Evolutionary conservation across 2,329 filamentous ascomycete species (phyloP).

Genomic region (Cercospora sojina): DNA sequence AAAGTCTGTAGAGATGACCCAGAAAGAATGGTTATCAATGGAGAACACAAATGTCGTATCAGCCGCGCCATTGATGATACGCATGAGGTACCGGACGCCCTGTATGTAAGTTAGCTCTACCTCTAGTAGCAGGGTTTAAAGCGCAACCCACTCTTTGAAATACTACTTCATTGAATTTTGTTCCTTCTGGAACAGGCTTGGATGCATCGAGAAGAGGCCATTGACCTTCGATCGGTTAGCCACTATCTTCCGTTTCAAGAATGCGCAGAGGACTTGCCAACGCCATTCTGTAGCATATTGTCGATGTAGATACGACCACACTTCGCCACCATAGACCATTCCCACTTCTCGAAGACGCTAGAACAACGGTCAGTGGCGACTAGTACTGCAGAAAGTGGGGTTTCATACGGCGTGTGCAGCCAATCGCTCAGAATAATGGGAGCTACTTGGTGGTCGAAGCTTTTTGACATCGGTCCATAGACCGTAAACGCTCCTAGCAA

Average conservation of each 20-base stretch:
- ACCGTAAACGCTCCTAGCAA: constrained; percentile 40
- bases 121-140: not conserved
- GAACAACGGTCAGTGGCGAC: not conserved
- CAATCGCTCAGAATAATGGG: constrained; percentile 42
- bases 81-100: constrained; percentile 29
- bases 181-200: not conserved
- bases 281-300: not conserved
- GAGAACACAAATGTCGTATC: constrained; percentile 46
- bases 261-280: not conserved
- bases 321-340: constrained; percentile 2
- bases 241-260: not conserved
- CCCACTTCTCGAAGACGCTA: constrained; percentile 1
- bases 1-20: constrained; percentile 43
- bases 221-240: not conserved
- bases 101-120: not conserved
- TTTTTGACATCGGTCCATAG: constrained; percentile 37
- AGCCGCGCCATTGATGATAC: constrained; percentile 40
- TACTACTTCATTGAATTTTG: not conserved
- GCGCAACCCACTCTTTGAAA: not conserved
- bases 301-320: constrained; percentile 1
- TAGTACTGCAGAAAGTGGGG: not conserved
- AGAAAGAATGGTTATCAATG: constrained; percentile 44
- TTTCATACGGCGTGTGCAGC: constrained; percentile 40
- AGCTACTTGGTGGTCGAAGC: constrained; percentile 38
- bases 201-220: not conserved